Base-by-base conservation (phyloP, 768 basidiomycete genomes). In the Mycena amicta region DNA sequence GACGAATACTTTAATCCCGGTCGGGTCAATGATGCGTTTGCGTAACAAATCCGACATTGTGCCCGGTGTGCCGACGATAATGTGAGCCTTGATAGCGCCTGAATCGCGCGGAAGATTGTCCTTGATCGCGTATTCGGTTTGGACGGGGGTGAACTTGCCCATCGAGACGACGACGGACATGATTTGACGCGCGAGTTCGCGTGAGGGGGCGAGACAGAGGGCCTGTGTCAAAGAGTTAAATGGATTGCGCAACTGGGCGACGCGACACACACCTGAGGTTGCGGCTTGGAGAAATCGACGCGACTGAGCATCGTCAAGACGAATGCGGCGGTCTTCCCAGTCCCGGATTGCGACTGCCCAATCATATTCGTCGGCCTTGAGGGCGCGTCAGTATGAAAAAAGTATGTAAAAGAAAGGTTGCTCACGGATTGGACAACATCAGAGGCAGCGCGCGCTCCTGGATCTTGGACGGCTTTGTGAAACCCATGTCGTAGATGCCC, bases 291-390 rank as follows among this genome's bases (percentile, higher is more conserved):
- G 66, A 89, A 95, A 74, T 98, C 93, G 47, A 98, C 83, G 39
- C 96, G 87, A 70, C 91, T 95, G 16, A 98, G 83, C 95, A 99
- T 98, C 12, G 96, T 95, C 50, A 99, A 80, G 13, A 95, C 93
- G 71, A 99, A 99, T 11, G 97, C 97, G 3, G 97, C 97, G 2
- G 97, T 98, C 78, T 99, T 99, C 50, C 97, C 97, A 8, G 97
- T 99, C 37, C 97, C 97, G 30, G 97, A 98, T 69, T 99, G 97
- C 52, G 95, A 98, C 76, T 99, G 97, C 18, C 95, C 97, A 70
- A 98, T 98, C 90, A 98, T 95, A 75, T 98, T 98, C 52, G 88
- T 89, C 12, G 96, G 90, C n/a, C 96, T 99, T n/a, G 57, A 60
- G 55, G 16, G 41, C 58, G 41, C 20, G 2, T n/a, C n/a, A n/a